Base-by-base conservation (phyloP, 306 rosid species). In the Castanea crenata region DNA sequence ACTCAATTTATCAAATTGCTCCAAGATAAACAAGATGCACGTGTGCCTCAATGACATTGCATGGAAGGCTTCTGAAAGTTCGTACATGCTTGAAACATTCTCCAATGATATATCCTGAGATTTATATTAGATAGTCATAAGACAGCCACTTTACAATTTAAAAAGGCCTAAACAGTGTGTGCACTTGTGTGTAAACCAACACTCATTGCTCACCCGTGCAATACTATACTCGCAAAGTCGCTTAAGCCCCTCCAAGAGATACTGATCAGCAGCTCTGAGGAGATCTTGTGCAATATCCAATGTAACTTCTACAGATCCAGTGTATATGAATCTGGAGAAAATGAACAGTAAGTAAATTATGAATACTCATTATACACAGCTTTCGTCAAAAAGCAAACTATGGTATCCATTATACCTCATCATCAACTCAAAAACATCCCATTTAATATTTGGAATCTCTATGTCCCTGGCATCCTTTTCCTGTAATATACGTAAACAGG, bases 381-480 rank as follows among this genome's bases (percentile, higher is more conserved):
- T 62, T 61, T 18, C 2, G 25, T 27, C 46, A 78, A 78, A 38
- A 51, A 79, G 44, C 69, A 46, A 72, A 82, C 16, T 61, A 35
- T 55, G 76, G 69, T 71, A 70, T 73, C 76, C 78, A 68, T 29
- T 67, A 38, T 65, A 95, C 99, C 99, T 93, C 98, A 95, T 95
- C 99, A 95, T 95, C 89, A 95, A 85, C 87, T 95, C 92, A 2
- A 95, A 95, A 79, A 95, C 97, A 76, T 90, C 98, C 99, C 99
- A 95, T 90, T 90, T 92, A 81, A 95, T 95, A 83, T 95, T 93
- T 78, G 99, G 99, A 80, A 95, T 95, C 84, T 95, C 99, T 77
- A 95, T 93, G 83, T 95, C 99, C 85, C 91, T 93, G 51, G 99
- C 99, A 85, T 95, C 98, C 91, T 95, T 95, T 76, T 95, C 99